These are phyloP conservation scores for Citrus australasica DNA, from an alignment of 345 rosid genomes.

Conservation along the genomic window DNA sequence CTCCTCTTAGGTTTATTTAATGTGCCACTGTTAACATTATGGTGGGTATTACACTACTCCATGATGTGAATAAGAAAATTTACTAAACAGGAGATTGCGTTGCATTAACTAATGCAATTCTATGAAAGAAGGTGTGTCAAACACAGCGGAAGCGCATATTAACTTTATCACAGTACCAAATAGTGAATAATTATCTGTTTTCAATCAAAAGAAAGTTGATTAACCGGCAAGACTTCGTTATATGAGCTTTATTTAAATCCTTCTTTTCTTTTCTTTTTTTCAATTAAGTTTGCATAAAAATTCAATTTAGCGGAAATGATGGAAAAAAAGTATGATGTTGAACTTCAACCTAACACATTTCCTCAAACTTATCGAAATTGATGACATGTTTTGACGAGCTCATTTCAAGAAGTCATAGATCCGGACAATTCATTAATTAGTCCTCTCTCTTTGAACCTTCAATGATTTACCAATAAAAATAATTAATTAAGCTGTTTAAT, in stretches of 20 bases:
- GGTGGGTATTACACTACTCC: no score
- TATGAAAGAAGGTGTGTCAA: no score
- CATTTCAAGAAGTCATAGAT: background rate
- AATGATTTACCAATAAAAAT: background rate
- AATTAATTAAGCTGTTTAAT: background rate
- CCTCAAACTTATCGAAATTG: background rate
- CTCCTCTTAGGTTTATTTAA: no score
- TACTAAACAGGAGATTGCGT: no score
- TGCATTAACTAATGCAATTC: no score
- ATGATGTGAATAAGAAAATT: no score
- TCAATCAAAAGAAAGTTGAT: background rate
- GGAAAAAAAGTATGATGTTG: background rate
- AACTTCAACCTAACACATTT: background rate
- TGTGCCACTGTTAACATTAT: no score
- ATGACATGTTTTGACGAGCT: background rate
- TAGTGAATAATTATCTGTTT: background rate
- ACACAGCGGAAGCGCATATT: no score
- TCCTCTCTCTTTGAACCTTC: constrained; percentile 12
- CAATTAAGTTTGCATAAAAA: background rate
- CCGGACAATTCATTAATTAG: background rate
- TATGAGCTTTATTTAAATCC: background rate
- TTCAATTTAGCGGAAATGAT: background rate
- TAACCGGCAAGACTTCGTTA: background rate
- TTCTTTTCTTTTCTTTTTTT: no score
- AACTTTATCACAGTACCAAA: background rate